Percentiles rank a stretch among this genome's conserved stretches.
These are phyloP conservation scores for Cylindrodendrum hubeiense DNA, from an alignment of 2,329 filamentous ascomycete genomes.

Conservation along the genomic window DNA sequence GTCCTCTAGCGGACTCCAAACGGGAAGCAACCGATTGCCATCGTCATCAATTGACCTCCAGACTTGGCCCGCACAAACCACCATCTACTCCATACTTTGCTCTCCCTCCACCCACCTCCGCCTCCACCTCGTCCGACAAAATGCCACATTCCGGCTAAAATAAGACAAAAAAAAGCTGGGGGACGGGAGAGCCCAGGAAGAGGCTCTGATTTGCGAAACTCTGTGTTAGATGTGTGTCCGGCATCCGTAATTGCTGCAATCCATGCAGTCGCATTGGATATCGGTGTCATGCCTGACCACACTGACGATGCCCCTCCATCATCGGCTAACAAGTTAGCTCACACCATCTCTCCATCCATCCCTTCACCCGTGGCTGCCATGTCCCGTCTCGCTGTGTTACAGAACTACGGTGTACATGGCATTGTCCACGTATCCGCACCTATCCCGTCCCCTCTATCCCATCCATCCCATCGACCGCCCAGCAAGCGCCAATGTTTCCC, in stretches of 20 bases:
- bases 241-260: background rate
- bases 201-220: background rate
- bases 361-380: background rate
- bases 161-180: background rate
- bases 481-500: background rate
- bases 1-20: background rate
- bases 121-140: slow-evolving; percentile 8
- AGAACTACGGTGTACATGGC: background rate
- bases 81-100: background rate
- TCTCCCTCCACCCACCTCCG: background rate
- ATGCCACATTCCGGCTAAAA: slow-evolving; percentile 5
- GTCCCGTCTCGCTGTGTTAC: background rate
- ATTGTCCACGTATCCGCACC: background rate
- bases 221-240: background rate
- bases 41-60: background rate
- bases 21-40: background rate
- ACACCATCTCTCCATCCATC: background rate
- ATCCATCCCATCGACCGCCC: slow-evolving; percentile 18
- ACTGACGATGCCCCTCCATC: background rate
- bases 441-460: background rate
- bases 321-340: background rate
- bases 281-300: background rate
- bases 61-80: background rate
- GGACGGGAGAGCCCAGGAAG: background rate
- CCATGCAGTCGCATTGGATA: background rate